Base-by-base conservation (phyloP, 441 rosid genomes). In the Populus hybrid region DNA sequence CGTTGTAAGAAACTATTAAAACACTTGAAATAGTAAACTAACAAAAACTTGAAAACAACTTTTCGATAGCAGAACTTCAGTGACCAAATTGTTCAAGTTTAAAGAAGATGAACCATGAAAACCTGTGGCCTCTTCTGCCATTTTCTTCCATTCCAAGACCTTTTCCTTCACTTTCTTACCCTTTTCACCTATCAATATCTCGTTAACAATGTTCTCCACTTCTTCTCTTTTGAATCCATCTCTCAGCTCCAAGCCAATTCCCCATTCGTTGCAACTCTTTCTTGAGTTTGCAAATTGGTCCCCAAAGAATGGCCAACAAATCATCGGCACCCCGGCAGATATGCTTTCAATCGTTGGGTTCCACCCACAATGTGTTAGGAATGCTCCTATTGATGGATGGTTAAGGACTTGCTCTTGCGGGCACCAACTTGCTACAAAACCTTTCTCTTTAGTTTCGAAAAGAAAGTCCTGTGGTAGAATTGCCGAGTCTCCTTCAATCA, bases 221-320 rank as follows among this genome's bases (percentile, higher is more conserved):
- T 80, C 86, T 3, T 83, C 84, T 71, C 91, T 87, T 69, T 77
- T 82, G 2, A 88, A 89, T 7, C 86, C 61, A 11, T 24, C 82
- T 24, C 85, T 83, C 21, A 89, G 80, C 80, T 88, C 90, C 79
- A 88, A 73, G 6, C 95, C 91, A 12, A 83, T 57, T 1, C 87
- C 87, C 92, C 91, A 90, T 32, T 88, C 83, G 2, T n/a, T 84
- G 81, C 93, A 90, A 50, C 79, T 71, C 18, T 75, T 88, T 78
- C 88, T 69, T 18, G 91, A 85, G 81, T 88, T 90, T 10, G 87
- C 88, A 24, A 78, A 79, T 57, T 92, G 91, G 69, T 89, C 93
- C 0, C 88, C 92, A 46, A 84, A 88, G 61, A 89, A 88, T 0
- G 93, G 89, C 92, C 93, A 90, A 46, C 88, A 89, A 2, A 89